Evolutionary conservation across 768 basidiomycete species (phyloP).

Genomic region (Naganishia vishniacii): DNA sequence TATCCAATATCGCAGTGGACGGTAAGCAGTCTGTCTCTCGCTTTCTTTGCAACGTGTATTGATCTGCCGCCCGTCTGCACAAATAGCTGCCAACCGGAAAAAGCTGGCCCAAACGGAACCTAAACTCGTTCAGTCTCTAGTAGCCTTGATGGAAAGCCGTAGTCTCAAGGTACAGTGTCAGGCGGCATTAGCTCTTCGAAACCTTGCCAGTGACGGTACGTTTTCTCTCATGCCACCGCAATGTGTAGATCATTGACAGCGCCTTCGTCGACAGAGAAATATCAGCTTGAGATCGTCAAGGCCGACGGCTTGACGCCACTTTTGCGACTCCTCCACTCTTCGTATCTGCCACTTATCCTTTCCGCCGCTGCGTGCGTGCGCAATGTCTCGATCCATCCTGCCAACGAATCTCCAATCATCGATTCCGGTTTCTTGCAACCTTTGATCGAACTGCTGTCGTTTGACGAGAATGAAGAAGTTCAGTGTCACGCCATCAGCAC

Average conservation of each 20-base stretch:
- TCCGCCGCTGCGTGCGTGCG: conserved; percentile 98
- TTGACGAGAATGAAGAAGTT: conserved; percentile 99
- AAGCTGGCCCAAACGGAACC: conserved; percentile 91
- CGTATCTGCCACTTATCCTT: conserved; percentile 93
- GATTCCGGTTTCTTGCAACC: conserved; percentile 96
- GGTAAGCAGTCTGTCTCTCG: conserved; percentile 51
- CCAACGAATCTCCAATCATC: conserved; percentile 98
- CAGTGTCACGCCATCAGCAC: conserved; percentile 99
- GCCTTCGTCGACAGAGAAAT: conserved; percentile 67
- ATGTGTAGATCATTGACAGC: neutral
- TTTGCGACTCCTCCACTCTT: conserved; percentile 87
- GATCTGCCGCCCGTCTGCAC: neutral
- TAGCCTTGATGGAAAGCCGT: conserved; percentile 91
- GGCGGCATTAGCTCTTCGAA: conserved; percentile 88
- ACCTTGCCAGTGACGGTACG: conserved; percentile 92
- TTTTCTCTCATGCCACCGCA: neutral
- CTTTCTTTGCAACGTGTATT: neutral
- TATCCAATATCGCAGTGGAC: conserved; percentile 98
- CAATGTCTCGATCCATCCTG: conserved; percentile 96
- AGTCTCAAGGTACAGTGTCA: conserved; percentile 99
- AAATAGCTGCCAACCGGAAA: conserved; percentile 74
- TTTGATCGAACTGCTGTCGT: conserved; percentile 87
- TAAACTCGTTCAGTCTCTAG: conserved; percentile 86
- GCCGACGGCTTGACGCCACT: conserved; percentile 86
- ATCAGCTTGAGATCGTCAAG: conserved; percentile 96